Base-by-base conservation (phyloP, 2,329 filamentous ascomycete species). In the Pochonia chlamydosporia region DNA sequence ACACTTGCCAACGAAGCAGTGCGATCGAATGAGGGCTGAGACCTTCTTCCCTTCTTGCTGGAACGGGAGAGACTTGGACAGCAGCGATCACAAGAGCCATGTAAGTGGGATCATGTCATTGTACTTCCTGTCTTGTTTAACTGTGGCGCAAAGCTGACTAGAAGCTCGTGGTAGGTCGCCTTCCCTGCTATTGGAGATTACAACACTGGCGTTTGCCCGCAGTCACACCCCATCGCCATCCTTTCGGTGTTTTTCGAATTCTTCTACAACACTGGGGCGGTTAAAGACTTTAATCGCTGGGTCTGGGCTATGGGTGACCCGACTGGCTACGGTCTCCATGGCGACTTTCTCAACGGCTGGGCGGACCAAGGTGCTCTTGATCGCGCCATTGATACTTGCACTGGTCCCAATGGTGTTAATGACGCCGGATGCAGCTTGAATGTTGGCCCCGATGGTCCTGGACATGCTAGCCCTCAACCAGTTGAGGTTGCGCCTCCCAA, bases 31-130 rank as follows among this genome's bases (percentile, higher is more conserved):
- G 18, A 72, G 78, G 33, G 67, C 73, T 13, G 74, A 82, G 55
- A 66, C 81, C 18, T 75, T 73, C 57, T 82, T 83, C 59, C 79
- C 78, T 1, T 73, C 73, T 4, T 84, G 81, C 67, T 84, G 81
- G 81, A 72, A 85, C 50, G 81, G 81, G 28, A 64, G 67, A 39
- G 73, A 81, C 52, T 55, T 79, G 20, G 78, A 83, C 57, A 70
- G 71, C 6, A 41, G 65, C 1, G 68, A 81, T 59, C 78, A 83
- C 61, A 74, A 72, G 55, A 75, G 64, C 43, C 81, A 83, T 54
- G 71, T 83, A 52, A 46, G 53, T 48, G 9, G 6, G 8, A 9
- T 24, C 21, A 8, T 23, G 35, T 39, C 20, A 13, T 4, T 23
- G 8, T 39, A 20, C 7, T 8, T 13, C 16, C n/a, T 9, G 16